Percentiles rank a stretch among this genome's conserved stretches.
phyloP scores from a whole-genome alignment of 1,284 basidiomycete genomes.

The Malassezia slooffiae region DNA sequence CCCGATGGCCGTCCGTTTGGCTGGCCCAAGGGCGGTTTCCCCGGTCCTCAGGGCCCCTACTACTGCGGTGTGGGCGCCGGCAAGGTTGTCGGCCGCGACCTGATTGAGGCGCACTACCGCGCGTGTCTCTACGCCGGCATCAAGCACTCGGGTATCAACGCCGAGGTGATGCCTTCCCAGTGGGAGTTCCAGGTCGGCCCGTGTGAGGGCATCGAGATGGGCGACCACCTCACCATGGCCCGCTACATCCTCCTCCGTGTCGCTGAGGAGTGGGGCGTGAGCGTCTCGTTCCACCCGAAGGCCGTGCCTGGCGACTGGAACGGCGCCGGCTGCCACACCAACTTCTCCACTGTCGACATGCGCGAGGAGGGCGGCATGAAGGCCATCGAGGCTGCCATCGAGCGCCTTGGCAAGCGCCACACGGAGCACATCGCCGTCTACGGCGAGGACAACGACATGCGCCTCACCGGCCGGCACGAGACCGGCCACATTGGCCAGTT shows the following conservation, averaged over 20 bases:
- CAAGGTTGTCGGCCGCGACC: slow-evolving; percentile 94
- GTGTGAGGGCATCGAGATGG: slow-evolving; percentile 94
- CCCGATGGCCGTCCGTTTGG: slow-evolving; percentile 80
- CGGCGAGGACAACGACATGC: slow-evolving; percentile 45
- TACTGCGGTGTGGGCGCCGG: slow-evolving; percentile 99
- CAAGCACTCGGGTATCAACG: slow-evolving; percentile 99
- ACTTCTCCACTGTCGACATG: slow-evolving; percentile 43
- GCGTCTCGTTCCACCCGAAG: slow-evolving; percentile 96
- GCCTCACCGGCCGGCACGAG: slow-evolving; percentile 53
- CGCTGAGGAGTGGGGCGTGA: slow-evolving; percentile 95
- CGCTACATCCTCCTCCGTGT: slow-evolving; percentile 44
- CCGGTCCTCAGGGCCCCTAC: slow-evolving; percentile 97
- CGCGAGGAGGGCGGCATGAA: slow-evolving; percentile 61
- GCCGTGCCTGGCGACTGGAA: slow-evolving; percentile 98
- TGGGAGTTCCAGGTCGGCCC: slow-evolving; percentile 99
- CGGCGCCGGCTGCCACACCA: slow-evolving; percentile 73
- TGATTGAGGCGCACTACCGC: slow-evolving; percentile 98
- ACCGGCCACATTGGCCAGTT: slow-evolving; percentile 89
- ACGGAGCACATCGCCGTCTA: slow-evolving; percentile 47
- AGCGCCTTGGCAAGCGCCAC: slow-evolving; percentile 50
- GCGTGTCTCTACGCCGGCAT: slow-evolving; percentile 88
- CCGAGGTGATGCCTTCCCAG: slow-evolving; percentile 98
- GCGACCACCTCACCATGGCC: slow-evolving; percentile 57
- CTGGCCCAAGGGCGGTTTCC: slow-evolving; percentile 87
- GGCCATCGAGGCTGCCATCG: slow-evolving; percentile 83